These are phyloP conservation scores for Chalaropsis ovoidea DNA, from an alignment of 2,329 filamentous ascomycete species.

Conservation along the genomic window DNA sequence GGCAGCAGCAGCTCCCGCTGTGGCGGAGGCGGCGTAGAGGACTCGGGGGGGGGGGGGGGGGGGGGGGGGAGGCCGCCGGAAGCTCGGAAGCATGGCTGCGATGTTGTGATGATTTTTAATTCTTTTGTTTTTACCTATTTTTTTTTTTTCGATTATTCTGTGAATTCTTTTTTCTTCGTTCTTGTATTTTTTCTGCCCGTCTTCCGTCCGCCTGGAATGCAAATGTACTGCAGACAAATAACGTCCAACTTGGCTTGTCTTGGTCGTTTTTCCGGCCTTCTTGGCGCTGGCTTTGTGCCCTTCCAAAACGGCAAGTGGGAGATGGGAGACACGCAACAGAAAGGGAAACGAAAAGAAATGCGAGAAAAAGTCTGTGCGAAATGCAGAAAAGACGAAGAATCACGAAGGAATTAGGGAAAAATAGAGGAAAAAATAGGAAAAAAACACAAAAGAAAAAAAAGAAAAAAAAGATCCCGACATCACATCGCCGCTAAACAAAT, in stretches of 20 bases:
- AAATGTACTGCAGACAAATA: neutral
- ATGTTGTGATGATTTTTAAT: neutral
- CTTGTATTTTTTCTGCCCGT: neutral
- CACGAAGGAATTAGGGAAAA: neutral
- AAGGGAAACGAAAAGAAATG: neutral
- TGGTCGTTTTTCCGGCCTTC: neutral
- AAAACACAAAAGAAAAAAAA: neutral
- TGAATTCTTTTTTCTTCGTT: neutral
- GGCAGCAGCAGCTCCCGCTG: too few relatives aligned
- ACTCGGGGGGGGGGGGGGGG: neutral
- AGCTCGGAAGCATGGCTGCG: neutral
- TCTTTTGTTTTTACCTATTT: neutral
- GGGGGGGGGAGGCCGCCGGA: neutral
- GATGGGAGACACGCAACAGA: neutral
- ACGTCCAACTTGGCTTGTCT: neutral
- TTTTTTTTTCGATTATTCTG: too few relatives aligned
- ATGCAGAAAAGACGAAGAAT: neutral
- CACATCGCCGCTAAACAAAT: too few relatives aligned
- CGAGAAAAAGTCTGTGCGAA: neutral
- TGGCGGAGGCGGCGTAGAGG: too few relatives aligned
- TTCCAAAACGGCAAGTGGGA: neutral
- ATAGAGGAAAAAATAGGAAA: neutral
- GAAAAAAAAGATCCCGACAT: too few relatives aligned
- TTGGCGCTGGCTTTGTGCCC: constrained; percentile 10
- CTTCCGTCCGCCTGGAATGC: too few relatives aligned